Conservation (phyloP, 352 stramenopile genomes). For the Pythium dissotocum region DNA sequence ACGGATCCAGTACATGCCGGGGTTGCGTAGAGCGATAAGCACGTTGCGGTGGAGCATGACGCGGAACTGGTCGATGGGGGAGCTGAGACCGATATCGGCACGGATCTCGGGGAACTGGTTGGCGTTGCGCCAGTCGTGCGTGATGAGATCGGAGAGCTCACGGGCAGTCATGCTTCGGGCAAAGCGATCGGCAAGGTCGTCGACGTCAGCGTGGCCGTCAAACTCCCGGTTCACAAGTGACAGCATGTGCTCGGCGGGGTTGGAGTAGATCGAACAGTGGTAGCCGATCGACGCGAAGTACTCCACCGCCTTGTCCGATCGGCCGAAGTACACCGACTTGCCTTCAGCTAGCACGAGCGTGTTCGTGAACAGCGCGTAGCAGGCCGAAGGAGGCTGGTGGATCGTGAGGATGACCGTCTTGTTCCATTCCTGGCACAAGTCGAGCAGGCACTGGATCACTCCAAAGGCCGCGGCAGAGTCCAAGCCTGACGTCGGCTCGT, state of each 20-base stretch:
- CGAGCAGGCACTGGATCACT: constrained; percentile 45
- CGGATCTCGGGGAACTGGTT: constrained; percentile 32
- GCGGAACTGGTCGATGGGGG: constrained; percentile 30
- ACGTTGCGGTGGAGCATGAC: constrained; percentile 57
- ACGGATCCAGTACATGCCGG: constrained; percentile 67
- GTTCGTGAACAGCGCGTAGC: constrained; percentile 65
- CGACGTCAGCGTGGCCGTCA: constrained; percentile 29
- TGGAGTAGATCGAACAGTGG: constrained; percentile 33
- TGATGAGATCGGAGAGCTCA: constrained; percentile 2
- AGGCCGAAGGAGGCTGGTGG: constrained; percentile 64
- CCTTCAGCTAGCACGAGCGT: constrained; percentile 61
- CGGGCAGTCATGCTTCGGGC: background rate
- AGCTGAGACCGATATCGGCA: background rate
- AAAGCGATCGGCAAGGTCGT: constrained; percentile 6
- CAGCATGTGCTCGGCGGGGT: constrained; percentile 43
- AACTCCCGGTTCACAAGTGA: constrained; percentile 42
- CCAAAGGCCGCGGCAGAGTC: constrained; percentile 50
- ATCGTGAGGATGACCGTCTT: constrained; percentile 66
- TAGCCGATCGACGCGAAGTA: constrained; percentile 36
- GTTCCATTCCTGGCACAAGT: constrained; percentile 35
- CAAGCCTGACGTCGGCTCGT: constrained; percentile 69
- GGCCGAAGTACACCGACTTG: constrained; percentile 80
- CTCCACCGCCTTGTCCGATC: background rate
- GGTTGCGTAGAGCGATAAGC: constrained; percentile 66
- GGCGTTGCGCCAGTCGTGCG: constrained; percentile 1